A percentile compares a stretch with the other conserved stretches of the same genome.
phyloP scores from a whole-genome alignment of 306 rosid genomes.

The Fragaria iinumae region DNA sequence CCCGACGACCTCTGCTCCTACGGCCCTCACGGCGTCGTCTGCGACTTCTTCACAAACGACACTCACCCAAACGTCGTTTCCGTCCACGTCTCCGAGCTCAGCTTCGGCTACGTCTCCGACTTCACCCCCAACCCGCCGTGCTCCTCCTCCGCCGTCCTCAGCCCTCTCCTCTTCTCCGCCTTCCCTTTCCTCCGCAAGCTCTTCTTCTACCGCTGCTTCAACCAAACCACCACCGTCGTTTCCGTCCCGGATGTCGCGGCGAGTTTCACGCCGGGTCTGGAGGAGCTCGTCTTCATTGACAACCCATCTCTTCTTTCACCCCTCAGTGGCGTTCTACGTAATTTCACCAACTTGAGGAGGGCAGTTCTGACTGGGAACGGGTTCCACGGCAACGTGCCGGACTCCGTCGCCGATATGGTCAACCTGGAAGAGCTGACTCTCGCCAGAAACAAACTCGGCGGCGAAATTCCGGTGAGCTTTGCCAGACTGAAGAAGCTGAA shows the following conservation, averaged over 20 bases:
- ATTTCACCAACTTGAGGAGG: constrained; percentile 49
- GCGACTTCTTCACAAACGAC: constrained; percentile 37
- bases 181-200: constrained; percentile 65
- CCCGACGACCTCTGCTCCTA: constrained; percentile 60
- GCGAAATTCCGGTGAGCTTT: constrained; percentile 41
- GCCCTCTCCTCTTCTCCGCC: constrained; percentile 55
- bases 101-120: constrained; percentile 75
- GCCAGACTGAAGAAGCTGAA: constrained; percentile 36
- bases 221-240: constrained; percentile 33
- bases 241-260: constrained; percentile 24
- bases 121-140: constrained; percentile 69
- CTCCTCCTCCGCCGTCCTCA: constrained; percentile 45
- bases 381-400: constrained; percentile 45
- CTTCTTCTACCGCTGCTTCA: constrained; percentile 79
- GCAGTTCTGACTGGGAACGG: constrained; percentile 58
- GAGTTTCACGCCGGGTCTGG: constrained; percentile 31
- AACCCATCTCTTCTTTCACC: constrained; percentile 53
- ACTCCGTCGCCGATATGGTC: constrained; percentile 2
- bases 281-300: constrained; percentile 68
- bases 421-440: constrained; percentile 67
- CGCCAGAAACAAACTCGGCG: constrained; percentile 51
- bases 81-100: constrained; percentile 56
- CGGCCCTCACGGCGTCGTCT: constrained; percentile 66
- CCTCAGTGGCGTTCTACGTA: constrained; percentile 34
- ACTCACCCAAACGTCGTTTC: constrained; percentile 12